Evolutionary conservation across 352 stramenopile genomes (phyloP), one percentile per base, ranked within the genome.

Genomic region (Phytophthora capsici): DNA sequence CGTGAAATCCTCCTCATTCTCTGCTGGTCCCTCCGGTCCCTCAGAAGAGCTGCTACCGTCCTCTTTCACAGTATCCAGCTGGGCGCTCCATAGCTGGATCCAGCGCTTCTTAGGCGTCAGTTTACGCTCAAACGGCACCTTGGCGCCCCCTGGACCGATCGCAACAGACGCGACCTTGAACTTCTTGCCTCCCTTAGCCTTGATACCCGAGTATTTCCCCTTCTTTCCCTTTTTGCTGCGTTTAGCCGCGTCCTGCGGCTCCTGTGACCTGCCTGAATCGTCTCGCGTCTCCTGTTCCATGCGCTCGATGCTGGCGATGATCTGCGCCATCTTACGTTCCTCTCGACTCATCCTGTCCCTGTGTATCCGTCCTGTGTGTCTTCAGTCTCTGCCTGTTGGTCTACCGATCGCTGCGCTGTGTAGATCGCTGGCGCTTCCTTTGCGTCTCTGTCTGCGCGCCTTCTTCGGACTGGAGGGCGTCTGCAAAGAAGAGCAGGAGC

Each of bases 311-410:
- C 76, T 88, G 41, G 82, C 82, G 65, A 89, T 88, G 57, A 91
- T 91, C 67, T 91, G 82, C 64, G 80, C 80, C 82, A 89, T 91
- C 69, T 91, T 91, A 40, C 82, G 82, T 63, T 89, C 82, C 59
- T 91, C 82, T 23, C 82, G 80, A 58, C 80, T 89, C 82, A 91
- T 91, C 17, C 57, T 77, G 37, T 30, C n/a, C 41, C 38, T 62
- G 30, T 48, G 20, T 34, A 6, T 46, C 28, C 46, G 25, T 7
- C 43, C 28, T 57, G 36, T 25, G 16, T 25, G 28, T 32, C 30
- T 50, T 20, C 43, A 14, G 14, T 34, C 34, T 51, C 20, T 60
- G 8, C 36, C 19, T 54, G 10, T 62, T 30, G 43, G 16, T 65
- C 28, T 68, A 47, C 50, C 45, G 52, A 49, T 63, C 36, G 30